Conservation (phyloP, 306 rosid genomes). For the Vachellia collinsii region DNA sequence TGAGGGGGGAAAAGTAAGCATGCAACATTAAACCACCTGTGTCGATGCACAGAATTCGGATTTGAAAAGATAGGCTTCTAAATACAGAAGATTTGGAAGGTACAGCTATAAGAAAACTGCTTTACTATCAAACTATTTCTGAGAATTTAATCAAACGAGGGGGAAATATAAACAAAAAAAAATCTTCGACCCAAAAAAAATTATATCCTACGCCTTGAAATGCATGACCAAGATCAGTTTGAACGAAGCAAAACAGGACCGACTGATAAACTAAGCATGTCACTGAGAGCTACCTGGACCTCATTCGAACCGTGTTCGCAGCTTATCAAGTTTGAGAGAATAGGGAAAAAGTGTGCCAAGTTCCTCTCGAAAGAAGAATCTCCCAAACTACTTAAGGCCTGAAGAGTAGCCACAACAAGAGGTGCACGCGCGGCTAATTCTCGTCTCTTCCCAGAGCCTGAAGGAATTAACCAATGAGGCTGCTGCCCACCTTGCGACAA, state of each 20-base stretch:
- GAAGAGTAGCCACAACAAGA: constrained; percentile 89
- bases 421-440: constrained; percentile 93
- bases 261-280: constrained; percentile 80
- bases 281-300: constrained; percentile 84
- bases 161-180: constrained; percentile 48
- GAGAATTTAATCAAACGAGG: constrained; percentile 36
- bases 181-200: constrained; percentile 35
- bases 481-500: constrained; percentile 56
- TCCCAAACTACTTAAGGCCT: constrained; percentile 75
- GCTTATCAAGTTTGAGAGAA: constrained; percentile 77
- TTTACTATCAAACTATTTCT: constrained; percentile 60
- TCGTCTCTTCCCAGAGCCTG: constrained; percentile 84
- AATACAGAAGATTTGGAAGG: constrained; percentile 50
- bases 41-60: constrained; percentile 42
- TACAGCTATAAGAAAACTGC: constrained; percentile 52
- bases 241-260: constrained; percentile 88
- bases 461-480: constrained; percentile 79
- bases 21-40: constrained; percentile 56
- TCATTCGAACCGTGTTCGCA: constrained; percentile 97
- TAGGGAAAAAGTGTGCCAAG: constrained; percentile 78
- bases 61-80: constrained; percentile 54
- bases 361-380: constrained; percentile 75
- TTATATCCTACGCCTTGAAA: constrained; percentile 56
- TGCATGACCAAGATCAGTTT: constrained; percentile 62
- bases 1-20: constrained; percentile 27